Evolutionary conservation across 2,329 filamentous ascomycete genomes (phyloP), one percentile per base, ranked within the genome.

Genomic region (Colletotrichum orbiculare): DNA sequence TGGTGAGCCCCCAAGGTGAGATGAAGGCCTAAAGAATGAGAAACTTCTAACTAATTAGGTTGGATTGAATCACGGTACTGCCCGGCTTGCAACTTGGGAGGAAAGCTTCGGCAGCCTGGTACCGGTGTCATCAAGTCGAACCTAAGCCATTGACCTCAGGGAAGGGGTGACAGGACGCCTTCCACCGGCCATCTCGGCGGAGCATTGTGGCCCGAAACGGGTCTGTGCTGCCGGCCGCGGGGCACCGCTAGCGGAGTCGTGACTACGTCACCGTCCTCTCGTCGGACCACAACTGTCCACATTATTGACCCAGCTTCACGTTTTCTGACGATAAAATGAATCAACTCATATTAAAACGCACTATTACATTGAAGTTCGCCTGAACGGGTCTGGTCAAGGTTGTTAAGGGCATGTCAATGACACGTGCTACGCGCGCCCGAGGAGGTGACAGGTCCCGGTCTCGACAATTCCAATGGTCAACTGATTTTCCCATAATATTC

Each of bases 181-280:
- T 46, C 37, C 45, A 38, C 49, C 17, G 49, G 61, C 39, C 49
- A 45, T 38, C 38, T 15, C 25, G 12, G 25, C 57, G 62, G 62
- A 45, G 62, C 50, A 61, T 58, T 46, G 45, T 65, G 50, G 62
- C 39, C 62, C 62, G 62, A 55, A 42, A 52, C 46, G 57, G 62
- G 62, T 25, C 61, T 47, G 45, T 55, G 50, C 49, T 46, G 39
- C 46, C 55, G 61, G 57, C 39, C 45, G 57, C 35, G 62, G 56
- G 61, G 39, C 41, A 33, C 57, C 50, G 55, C 60, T 15, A 47
- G 57, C 45, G 61, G 57, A 42, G 61, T 43, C 33, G 17, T 9
- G 6, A n/a, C 13, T 41, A 60, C 49, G 34, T 54, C 56, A 50
- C 60, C 8, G 25, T 25, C 25, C 25, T 25, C 25, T 25, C 25